Evolutionary conservation across 176 grass and related monocot genomes (phyloP).

Genomic region (Poa pratensis): DNA sequence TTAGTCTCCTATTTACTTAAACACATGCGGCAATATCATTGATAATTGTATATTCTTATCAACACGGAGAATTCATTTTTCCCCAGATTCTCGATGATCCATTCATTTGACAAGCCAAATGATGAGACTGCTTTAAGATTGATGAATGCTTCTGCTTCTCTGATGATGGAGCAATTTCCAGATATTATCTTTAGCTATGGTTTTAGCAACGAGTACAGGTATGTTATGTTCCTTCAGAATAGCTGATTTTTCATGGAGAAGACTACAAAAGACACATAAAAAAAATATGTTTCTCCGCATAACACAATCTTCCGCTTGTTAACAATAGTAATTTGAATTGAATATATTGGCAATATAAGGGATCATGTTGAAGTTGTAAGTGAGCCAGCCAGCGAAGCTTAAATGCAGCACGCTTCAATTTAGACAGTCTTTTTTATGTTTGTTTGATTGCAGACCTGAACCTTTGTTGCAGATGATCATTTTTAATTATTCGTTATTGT

Average conservation of each 20-base stretch:
- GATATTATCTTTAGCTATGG: conserved; percentile 83
- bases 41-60: conserved; percentile 24
- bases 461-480: conserved; percentile 10
- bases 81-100: conserved; percentile 61
- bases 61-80: not conserved
- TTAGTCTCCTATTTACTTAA: conserved; percentile 19
- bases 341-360: conserved; percentile 23
- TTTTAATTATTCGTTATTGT: conserved; percentile 35
- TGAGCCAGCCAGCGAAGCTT: not conserved
- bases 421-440: not conserved
- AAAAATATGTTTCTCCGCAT: too few species aligned
- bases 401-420: not conserved
- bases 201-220: conserved; percentile 87
- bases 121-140: conserved; percentile 64
- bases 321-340: conserved; percentile 11
- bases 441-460: not conserved
- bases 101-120: conserved; percentile 87
- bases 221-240: conserved; percentile 7
- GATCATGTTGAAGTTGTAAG: conserved; percentile 11
- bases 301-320: too few species aligned
- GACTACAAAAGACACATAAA: too few species aligned
- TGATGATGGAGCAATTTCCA: conserved; percentile 71
- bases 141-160: conserved; percentile 74
- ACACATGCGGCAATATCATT: conserved; percentile 5
- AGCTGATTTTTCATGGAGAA: not conserved